A percentile compares a stretch with the other conserved stretches of the same genome.
phyloP scores from a whole-genome alignment of 805 yeast species.

The Pichia thaimueangensis region DNA sequence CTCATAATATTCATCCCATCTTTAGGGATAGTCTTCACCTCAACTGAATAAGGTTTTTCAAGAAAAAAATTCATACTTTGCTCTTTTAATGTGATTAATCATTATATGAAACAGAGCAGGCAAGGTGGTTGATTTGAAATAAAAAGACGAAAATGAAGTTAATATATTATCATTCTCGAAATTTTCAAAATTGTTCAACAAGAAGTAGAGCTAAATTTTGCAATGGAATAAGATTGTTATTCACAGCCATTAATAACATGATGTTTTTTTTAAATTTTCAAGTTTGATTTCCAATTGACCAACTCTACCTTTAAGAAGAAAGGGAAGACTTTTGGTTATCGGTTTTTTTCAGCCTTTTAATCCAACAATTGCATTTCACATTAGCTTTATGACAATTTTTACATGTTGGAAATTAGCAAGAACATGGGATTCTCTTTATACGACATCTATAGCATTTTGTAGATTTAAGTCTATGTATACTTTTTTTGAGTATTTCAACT shows the following conservation, averaged over 20 bases:
- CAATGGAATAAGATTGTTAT: slow-evolving; percentile 9
- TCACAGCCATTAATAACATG: slow-evolving; percentile 6
- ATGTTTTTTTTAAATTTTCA: slow-evolving; percentile 4
- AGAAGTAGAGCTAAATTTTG: slow-evolving; percentile 11
- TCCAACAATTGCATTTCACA: slow-evolving; percentile 12
- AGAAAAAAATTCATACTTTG: slow-evolving; percentile 10
- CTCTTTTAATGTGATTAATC: slow-evolving; percentile 4
- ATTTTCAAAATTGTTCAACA: slow-evolving; percentile 5
- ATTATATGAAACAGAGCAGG: slow-evolving; percentile 13
- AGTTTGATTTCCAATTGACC: slow-evolving; percentile 12
- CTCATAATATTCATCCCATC: slow-evolving; percentile 9
- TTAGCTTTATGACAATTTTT: slow-evolving; percentile 5
- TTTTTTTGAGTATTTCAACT: not conserved
- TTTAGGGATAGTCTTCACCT: slow-evolving; percentile 9
- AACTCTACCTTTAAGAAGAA: slow-evolving; percentile 8
- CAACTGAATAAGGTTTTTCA: slow-evolving; percentile 13
- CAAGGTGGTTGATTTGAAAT: slow-evolving; percentile 10
- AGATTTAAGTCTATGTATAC: slow-evolving; percentile 8
- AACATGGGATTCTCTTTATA: slow-evolving; percentile 8
- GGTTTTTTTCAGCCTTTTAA: slow-evolving; percentile 9
- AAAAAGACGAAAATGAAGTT: slow-evolving; percentile 5
- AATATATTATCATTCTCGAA: slow-evolving; percentile 4
- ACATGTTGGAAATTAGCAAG: slow-evolving; percentile 12
- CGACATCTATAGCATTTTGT: slow-evolving; percentile 12
- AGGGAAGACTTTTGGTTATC: slow-evolving; percentile 9